A percentile compares a stretch with the other conserved stretches of the same genome.
Evolutionary conservation across 768 basidiomycete species (phyloP).

Genomic region (Rhizopogon salebrosus): DNA sequence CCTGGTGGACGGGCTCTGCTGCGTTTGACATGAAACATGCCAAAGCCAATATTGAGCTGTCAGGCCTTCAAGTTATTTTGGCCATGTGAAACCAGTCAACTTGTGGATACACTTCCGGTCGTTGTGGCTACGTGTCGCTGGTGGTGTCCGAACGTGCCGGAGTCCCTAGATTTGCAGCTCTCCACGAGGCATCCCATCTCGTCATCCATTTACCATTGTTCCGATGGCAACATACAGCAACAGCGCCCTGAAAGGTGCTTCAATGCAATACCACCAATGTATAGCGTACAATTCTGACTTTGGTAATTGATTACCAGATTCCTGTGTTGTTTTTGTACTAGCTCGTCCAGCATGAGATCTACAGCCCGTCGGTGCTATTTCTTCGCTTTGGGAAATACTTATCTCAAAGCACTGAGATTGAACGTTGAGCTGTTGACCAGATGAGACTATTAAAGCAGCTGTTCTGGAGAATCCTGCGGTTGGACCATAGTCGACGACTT

Average conservation of each 20-base stretch:
- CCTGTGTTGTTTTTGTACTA: neutral
- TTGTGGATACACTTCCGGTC: neutral
- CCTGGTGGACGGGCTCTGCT: constrained; percentile 27
- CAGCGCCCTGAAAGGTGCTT: neutral
- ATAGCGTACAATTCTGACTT: neutral
- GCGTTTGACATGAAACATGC: constrained; percentile 16
- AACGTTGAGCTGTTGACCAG: neutral
- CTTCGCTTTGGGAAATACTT: neutral
- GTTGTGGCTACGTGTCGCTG: neutral
- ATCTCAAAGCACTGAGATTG: too few relatives aligned
- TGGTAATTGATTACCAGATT: neutral
- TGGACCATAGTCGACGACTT: too few relatives aligned
- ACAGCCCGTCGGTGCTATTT: neutral
- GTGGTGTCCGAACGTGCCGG: neutral
- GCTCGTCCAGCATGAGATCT: neutral
- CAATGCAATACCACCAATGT: neutral
- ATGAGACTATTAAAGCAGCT: neutral
- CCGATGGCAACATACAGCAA: neutral
- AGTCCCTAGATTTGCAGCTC: too few relatives aligned
- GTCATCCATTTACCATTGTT: neutral
- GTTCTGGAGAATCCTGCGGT: too few relatives aligned
- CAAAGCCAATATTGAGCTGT: neutral
- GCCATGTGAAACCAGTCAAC: neutral
- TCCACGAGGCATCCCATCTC: neutral
- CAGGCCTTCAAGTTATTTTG: neutral